Evolutionary conservation across 768 basidiomycete genomes (phyloP).

Genomic region (Tricholoma sp.): DNA sequence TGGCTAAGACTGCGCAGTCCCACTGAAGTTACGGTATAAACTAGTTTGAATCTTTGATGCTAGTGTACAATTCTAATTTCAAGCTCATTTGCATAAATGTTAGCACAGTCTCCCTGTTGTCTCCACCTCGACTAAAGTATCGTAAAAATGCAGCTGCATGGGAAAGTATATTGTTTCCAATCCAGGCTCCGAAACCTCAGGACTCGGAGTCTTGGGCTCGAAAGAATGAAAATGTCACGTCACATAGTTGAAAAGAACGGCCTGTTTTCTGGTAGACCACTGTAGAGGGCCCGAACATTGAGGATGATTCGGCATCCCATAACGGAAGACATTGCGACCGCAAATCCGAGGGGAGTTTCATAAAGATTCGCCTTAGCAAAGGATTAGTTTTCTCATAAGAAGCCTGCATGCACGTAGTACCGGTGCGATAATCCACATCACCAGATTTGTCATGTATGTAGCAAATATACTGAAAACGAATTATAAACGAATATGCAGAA

Average conservation of each 20-base stretch:
- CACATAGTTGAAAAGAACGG: neutral
- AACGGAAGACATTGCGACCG: conserved; percentile 53
- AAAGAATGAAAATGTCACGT: too few species aligned
- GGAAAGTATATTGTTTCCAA: too few species aligned
- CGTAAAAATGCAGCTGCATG: too few species aligned
- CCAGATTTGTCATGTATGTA: conserved; percentile 47
- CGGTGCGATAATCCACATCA: conserved; percentile 32
- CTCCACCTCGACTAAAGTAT: too few species aligned
- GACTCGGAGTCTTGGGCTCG: too few species aligned
- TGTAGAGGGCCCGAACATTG: conserved; percentile 44
- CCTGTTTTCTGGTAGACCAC: conserved; percentile 16
- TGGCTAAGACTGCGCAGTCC: too few species aligned
- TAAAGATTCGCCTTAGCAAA: conserved; percentile 29
- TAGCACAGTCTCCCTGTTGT: too few species aligned
- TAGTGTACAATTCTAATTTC: too few species aligned
- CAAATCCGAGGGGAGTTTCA: conserved; percentile 54
- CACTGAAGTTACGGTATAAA: too few species aligned
- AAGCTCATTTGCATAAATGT: too few species aligned
- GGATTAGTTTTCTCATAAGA: neutral
- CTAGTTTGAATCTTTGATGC: too few species aligned
- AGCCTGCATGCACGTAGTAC: conserved; percentile 23
- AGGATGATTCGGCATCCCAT: conserved; percentile 53
- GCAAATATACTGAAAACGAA: conserved; percentile 40
- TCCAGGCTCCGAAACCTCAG: too few species aligned
- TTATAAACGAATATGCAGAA: neutral